phyloP scores from a whole-genome alignment of 768 basidiomycete genomes.

The Panus rudis region DNA sequence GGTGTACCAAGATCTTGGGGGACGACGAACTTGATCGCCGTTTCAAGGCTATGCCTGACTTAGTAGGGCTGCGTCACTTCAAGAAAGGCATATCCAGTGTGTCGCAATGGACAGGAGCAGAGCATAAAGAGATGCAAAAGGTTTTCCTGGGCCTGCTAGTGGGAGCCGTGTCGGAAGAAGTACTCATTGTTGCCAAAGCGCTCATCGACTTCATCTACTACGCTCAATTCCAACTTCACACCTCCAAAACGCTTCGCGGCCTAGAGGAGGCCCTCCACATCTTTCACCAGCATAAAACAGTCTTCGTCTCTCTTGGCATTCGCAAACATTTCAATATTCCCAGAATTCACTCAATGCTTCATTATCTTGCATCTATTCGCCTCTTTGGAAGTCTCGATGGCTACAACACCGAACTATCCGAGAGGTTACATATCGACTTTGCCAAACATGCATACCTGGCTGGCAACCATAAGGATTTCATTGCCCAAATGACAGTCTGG shows the following conservation, averaged over 20 bases:
- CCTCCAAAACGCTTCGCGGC: slow-evolving; percentile 4
- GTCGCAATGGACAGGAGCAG: slow-evolving; percentile 35
- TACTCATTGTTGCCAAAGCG: too few relatives aligned
- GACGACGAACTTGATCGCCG: slow-evolving; percentile 32
- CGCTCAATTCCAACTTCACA: slow-evolving; percentile 10
- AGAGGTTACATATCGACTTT: slow-evolving; percentile 36
- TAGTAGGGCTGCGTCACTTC: slow-evolving; percentile 31
- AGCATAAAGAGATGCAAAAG: slow-evolving; percentile 26
- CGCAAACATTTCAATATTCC: slow-evolving; percentile 23
- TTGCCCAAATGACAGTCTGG: slow-evolving; percentile 34
- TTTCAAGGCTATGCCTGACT: slow-evolving; percentile 23
- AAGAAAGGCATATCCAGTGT: slow-evolving; percentile 32
- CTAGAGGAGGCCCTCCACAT: slow-evolving; percentile 7
- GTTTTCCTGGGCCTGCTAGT: slow-evolving; percentile 14
- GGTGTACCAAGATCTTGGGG: slow-evolving; percentile 4
- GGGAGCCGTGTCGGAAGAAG: too few relatives aligned
- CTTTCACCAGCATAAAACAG: slow-evolving; percentile 18
- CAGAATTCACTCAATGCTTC: slow-evolving; percentile 17
- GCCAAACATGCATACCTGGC: slow-evolving; percentile 29
- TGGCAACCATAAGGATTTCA: slow-evolving; percentile 17
- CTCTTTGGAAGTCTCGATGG: slow-evolving; percentile 13
- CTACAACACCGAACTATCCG: slow-evolving; percentile 23
- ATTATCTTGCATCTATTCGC: slow-evolving; percentile 14
- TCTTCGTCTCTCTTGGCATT: slow-evolving; percentile 12
- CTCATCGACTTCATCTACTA: slow-evolving; percentile 17